These are phyloP conservation scores for Mycosarcoma maydis DNA, from an alignment of 1,284 basidiomycete genomes.

Conservation along the genomic window DNA sequence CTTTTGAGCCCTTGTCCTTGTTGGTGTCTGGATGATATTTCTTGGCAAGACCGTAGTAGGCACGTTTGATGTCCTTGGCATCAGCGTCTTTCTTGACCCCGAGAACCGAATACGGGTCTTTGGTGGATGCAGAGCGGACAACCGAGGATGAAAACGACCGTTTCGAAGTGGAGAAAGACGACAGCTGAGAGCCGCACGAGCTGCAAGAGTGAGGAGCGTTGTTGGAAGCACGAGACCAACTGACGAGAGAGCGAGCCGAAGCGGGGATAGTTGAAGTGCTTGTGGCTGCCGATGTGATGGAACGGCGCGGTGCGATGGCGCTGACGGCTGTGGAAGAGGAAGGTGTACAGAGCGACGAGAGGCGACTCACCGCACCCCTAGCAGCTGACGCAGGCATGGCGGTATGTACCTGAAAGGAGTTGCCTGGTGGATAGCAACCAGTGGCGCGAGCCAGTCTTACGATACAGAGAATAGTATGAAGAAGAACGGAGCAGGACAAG, in stretches of 20 bases:
- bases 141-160: constrained; percentile 29
- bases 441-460: too few relatives aligned
- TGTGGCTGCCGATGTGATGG: constrained; percentile 7
- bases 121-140: constrained; percentile 67
- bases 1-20: constrained; percentile 87
- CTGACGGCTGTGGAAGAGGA: constrained; percentile 18
- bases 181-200: constrained; percentile 20
- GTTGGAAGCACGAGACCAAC: constrained; percentile 12
- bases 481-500: too few relatives aligned
- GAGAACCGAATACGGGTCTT: constrained; percentile 89
- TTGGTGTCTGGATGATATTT: constrained; percentile 99
- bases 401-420: neutral
- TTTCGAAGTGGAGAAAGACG: neutral
- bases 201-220: constrained; percentile 11
- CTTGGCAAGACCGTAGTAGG: constrained; percentile 96
- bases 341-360: constrained; percentile 19
- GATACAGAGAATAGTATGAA: too few relatives aligned
- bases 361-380: constrained; percentile 24
- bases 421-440: too few relatives aligned
- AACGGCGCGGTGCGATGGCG: constrained; percentile 10
- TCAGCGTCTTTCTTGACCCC: constrained; percentile 87
- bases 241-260: constrained; percentile 36
- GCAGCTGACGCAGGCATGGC: constrained; percentile 30
- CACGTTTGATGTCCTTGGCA: constrained; percentile 91
- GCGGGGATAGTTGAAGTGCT: constrained; percentile 11